Conservation (phyloP, 331 rosid species). For the Dryas integrifolia region DNA sequence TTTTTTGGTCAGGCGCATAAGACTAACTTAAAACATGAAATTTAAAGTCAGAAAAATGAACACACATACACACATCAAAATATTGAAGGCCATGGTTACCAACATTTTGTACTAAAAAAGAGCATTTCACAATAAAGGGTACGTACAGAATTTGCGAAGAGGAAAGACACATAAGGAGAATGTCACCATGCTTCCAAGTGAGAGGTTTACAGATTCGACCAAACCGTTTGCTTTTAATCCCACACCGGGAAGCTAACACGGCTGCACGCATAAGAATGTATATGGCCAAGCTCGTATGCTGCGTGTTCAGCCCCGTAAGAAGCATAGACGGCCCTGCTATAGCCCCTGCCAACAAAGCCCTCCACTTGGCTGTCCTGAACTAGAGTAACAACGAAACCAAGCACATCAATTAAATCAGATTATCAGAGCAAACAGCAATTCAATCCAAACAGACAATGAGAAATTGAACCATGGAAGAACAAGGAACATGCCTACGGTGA, state of each 20-base stretch:
- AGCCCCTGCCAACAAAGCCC: slow-evolving; percentile 87
- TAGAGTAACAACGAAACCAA: slow-evolving; percentile 26
- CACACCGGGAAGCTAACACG: slow-evolving; percentile 87
- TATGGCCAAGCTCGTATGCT: slow-evolving; percentile 82
- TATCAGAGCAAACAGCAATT: slow-evolving; percentile 4
- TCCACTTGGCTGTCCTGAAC: slow-evolving; percentile 94
- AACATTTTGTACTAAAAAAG: neutral
- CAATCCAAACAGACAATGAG: neutral
- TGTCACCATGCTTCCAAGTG: slow-evolving; percentile 94
- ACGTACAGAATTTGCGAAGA: slow-evolving; percentile 86
- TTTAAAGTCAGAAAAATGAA: neutral
- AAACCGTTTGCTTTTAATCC: slow-evolving; percentile 86
- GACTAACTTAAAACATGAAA: neutral
- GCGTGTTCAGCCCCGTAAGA: slow-evolving; percentile 73
- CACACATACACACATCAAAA: neutral
- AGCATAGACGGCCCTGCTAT: slow-evolving; percentile 92
- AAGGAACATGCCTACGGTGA: slow-evolving; percentile 76
- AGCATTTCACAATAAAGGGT: neutral
- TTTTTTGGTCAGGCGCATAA: too few relatives aligned
- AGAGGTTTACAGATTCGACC: slow-evolving; percentile 89
- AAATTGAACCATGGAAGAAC: slow-evolving; percentile 18
- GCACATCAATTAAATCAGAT: slow-evolving; percentile 24
- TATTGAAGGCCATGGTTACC: neutral
- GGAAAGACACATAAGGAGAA: slow-evolving; percentile 91
- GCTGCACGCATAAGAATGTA: slow-evolving; percentile 95